Conservation (phyloP, 2,329 filamentous ascomycete genomes). For the Daldinia sp. region DNA sequence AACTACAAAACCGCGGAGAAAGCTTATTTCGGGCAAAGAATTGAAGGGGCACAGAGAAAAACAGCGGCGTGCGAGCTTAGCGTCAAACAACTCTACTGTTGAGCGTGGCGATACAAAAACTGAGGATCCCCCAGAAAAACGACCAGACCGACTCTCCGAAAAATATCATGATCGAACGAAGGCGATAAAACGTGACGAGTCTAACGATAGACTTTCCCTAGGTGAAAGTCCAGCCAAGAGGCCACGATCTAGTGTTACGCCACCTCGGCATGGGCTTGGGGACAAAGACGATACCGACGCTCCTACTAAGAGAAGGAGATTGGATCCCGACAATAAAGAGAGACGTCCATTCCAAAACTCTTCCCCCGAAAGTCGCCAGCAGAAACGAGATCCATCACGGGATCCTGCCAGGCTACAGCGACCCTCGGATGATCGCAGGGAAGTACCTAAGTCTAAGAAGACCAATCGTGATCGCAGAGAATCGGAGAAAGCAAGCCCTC, state of each 20-base stretch:
- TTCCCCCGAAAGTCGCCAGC: slow-evolving; percentile 61
- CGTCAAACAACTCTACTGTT: slow-evolving; percentile 66
- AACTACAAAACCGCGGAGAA: slow-evolving; percentile 69
- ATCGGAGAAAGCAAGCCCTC: slow-evolving; percentile 55
- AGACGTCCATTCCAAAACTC: slow-evolving; percentile 58
- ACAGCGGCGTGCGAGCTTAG: slow-evolving; percentile 69
- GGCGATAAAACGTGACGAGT: slow-evolving; percentile 71
- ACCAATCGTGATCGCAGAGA: slow-evolving; percentile 58
- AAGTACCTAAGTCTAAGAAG: slow-evolving; percentile 55
- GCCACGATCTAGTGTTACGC: slow-evolving; percentile 69
- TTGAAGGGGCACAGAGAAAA: slow-evolving; percentile 70
- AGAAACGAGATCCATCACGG: slow-evolving; percentile 58
- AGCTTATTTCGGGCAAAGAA: slow-evolving; percentile 73
- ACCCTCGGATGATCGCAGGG: slow-evolving; percentile 55
- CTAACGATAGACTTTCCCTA: slow-evolving; percentile 65
- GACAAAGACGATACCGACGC: slow-evolving; percentile 67
- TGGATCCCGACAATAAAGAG: slow-evolving; percentile 67
- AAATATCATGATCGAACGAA: slow-evolving; percentile 71
- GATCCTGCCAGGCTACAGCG: slow-evolving; percentile 55
- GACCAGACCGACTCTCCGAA: slow-evolving; percentile 59
- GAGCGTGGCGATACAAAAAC: slow-evolving; percentile 64
- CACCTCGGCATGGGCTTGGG: slow-evolving; percentile 63
- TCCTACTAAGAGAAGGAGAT: slow-evolving; percentile 67
- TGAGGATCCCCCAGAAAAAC: slow-evolving; percentile 65
- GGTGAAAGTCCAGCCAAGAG: slow-evolving; percentile 68